Evolutionary conservation across 2,329 filamentous ascomycete species (phyloP), one percentile per base, ranked within the genome.

Genomic region (Hypoxylon sp.): DNA sequence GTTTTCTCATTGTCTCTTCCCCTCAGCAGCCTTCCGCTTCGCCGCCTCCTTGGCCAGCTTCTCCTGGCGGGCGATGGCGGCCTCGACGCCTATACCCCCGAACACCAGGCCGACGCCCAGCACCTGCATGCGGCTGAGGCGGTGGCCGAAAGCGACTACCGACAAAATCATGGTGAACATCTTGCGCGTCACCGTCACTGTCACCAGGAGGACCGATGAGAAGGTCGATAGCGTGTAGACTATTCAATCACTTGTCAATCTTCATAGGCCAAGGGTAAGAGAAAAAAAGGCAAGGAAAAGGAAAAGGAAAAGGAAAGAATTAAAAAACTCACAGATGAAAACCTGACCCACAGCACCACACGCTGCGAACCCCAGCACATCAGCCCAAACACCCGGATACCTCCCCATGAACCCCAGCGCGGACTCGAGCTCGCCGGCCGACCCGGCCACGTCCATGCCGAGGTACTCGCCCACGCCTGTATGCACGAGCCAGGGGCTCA

Each of bases 161-260:
- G 93, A 97, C 53, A 98, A 84, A 62, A 98, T 92, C 95, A 99
- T 99, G 70, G 94, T 98, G 77, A 98, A 87, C 95, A 99, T 99
- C 82, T 99, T 99, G 74, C 95, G 87, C 47, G 95, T 99, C 47
- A 99, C 95, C 1, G 93, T 99, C 2, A 99, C 94, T 4, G 95
- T 98, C 44, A 98, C 94, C 51, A 99, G 87, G 53, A 98, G 85
- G 50, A 99, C 86, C 8, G 91, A 95, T 8, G 92, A 95, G 80
- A 98, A 99, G 51, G 91, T 92, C 13, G 93, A 91, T 5, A 99
- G 86, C 0, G 95, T 98, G 79, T 97, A 94, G 84, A 97, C 88
- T 89, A 32, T 39, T 65, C n/a, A n/a, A n/a, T 53, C 32, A 1
- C 17, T 32, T 13, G 10, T 46, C 47, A 56, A 22, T 39, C 51